Base-by-base conservation (phyloP, 2,329 filamentous ascomycete species). In the Paecilomyces variotii region DNA sequence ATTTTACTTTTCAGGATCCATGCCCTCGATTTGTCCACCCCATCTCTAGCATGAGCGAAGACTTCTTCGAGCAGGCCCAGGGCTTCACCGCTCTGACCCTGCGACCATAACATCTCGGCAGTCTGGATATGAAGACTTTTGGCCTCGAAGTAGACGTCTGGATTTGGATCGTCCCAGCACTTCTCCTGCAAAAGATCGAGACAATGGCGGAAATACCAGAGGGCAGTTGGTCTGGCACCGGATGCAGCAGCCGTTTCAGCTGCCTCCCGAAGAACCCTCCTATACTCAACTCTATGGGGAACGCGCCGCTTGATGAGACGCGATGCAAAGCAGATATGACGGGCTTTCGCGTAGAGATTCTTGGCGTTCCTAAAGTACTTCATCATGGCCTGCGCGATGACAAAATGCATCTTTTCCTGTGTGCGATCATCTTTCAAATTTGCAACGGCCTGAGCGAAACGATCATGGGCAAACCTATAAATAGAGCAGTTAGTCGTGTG, bases 61-160 rank as follows among this genome's bases (percentile, higher is more conserved):
- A 95, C 84, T 2, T 82, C 84, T 25, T 84, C 75, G 11, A 96
- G 81, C n/a, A 93, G 76, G 28, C 80, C 78, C 50, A 87, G 82
- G 25, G 90, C 89, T 56, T 87, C 82, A 1, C 82, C 77, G 59
- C 87, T 84, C 63, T 91, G 84, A 3, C 86, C 86, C 78, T 92
- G 87, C 67, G 89, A 91, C 67, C 91, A 85, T 65, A 90, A 87
- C 69, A 90, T 91, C 71, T 96, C 91, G 2, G 91, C 89, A 3
- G 90, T 85, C 56, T 89, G 85, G 3, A 91, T 85, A 70, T 90
- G 87, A 1, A 96, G 79, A 61, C 87, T 86, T 61, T 95, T 80
- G 0, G 91, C 96, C 75, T 97, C 93, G 66, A 96, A 96, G 53
- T 85, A 88, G 0, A 89, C 87, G 69, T 97, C 93, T 4, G 84